A percentile compares a stretch with the other conserved stretches of the same genome.
These are phyloP conservation scores for Cyclocybe cylindracea DNA, from an alignment of 768 basidiomycete genomes.

Conservation along the genomic window DNA sequence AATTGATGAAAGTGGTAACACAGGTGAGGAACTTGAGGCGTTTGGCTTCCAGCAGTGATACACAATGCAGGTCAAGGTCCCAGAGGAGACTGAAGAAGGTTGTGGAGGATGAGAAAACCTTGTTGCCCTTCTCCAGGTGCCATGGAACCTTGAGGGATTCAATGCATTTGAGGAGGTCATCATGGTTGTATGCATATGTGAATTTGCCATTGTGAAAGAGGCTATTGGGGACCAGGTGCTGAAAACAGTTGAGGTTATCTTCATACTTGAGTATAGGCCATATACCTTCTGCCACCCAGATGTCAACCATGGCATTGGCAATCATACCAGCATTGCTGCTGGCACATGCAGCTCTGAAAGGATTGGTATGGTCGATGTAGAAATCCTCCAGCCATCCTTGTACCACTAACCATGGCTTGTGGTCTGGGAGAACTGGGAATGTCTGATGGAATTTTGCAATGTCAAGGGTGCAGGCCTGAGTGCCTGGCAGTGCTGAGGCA, in stretches of 20 bases:
- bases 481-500: slow-evolving; percentile 26
- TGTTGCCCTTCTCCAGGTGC: slow-evolving; percentile 26
- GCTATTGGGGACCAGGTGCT: slow-evolving; percentile 19
- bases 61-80: slow-evolving; percentile 23
- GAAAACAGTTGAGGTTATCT: slow-evolving; percentile 13
- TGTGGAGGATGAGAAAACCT: slow-evolving; percentile 16
- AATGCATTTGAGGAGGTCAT: slow-evolving; percentile 11
- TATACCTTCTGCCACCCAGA: slow-evolving; percentile 22
- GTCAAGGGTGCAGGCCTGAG: slow-evolving; percentile 30
- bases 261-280: slow-evolving; percentile 20
- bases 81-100: slow-evolving; percentile 35
- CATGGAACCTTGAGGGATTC: slow-evolving; percentile 24
- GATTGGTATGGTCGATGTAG: slow-evolving; percentile 30
- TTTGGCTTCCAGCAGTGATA: slow-evolving; percentile 31
- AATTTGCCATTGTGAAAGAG: slow-evolving; percentile 6
- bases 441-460: slow-evolving; percentile 36
- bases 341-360: slow-evolving; percentile 27
- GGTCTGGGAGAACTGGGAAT: slow-evolving; percentile 26
- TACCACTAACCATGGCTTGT: slow-evolving; percentile 35
- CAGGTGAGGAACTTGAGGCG: slow-evolving; percentile 23
- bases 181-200: slow-evolving; percentile 21
- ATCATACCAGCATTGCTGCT: slow-evolving; percentile 34
- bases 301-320: slow-evolving; percentile 26
- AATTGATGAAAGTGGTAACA: slow-evolving; percentile 9
- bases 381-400: slow-evolving; percentile 18